phyloP scores from a whole-genome alignment of 768 basidiomycete genomes.

The Lactarius vividus region DNA sequence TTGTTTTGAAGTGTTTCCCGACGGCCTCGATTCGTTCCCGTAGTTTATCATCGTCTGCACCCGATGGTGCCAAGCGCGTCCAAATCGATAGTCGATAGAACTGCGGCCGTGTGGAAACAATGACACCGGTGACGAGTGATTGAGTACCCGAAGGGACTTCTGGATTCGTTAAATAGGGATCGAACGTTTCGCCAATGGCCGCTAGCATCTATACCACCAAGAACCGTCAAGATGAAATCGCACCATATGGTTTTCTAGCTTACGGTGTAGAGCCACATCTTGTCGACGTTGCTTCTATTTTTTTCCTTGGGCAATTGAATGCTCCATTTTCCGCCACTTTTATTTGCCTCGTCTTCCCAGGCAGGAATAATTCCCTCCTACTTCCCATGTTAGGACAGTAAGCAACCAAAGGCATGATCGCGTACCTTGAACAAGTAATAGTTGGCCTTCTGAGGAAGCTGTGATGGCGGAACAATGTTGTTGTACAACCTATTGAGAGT shows the following conservation, averaged over 20 bases:
- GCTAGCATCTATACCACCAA: conserved; percentile 80
- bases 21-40: conserved; percentile 81
- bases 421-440: conserved; percentile 97
- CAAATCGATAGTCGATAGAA: conserved; percentile 98
- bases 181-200: conserved; percentile 98
- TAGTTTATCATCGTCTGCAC: conserved; percentile 51
- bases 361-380: conserved; percentile 96
- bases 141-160: conserved; percentile 45
- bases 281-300: conserved; percentile 78
- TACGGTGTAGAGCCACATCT: conserved; percentile 98
- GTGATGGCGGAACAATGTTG: conserved; percentile 94
- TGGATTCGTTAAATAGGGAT: conserved; percentile 66
- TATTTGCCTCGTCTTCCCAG: conserved; percentile 97
- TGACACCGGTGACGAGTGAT: conserved; percentile 76
- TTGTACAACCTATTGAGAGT: conserved; percentile 71
- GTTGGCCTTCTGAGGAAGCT: conserved; percentile 93
- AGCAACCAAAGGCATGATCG: conserved; percentile 10
- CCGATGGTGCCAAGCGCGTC: conserved; percentile 80
- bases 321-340: conserved; percentile 97
- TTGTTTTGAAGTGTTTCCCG: conserved; percentile 88
- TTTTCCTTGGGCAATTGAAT: conserved; percentile 97
- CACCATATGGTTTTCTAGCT: conserved; percentile 17
- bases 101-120: conserved; percentile 89
- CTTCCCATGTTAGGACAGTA: background rate
- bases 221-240: background rate